Evolutionary conservation across 2,329 filamentous ascomycete species (phyloP).

Genomic region (Talaromyces piceae): DNA sequence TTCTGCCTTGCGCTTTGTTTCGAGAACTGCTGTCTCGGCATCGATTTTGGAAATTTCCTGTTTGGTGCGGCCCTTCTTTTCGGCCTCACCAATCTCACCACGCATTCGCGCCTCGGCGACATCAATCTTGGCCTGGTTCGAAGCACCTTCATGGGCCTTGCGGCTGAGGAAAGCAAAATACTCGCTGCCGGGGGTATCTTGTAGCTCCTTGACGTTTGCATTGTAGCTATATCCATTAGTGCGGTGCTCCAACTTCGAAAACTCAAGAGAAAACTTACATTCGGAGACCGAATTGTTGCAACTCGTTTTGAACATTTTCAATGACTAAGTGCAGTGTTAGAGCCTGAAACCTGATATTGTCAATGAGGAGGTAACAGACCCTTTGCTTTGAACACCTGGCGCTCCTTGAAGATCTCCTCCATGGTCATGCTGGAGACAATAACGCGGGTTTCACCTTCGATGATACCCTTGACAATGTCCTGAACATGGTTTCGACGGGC

Average conservation of each 20-base stretch:
- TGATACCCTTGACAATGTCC: slow-evolving; percentile 82
- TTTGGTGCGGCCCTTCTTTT: slow-evolving; percentile 72
- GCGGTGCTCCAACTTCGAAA: not conserved
- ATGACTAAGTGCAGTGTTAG: slow-evolving; percentile 45
- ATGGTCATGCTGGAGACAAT: slow-evolving; percentile 86
- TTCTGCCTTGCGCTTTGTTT: slow-evolving; percentile 77
- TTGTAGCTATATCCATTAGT: slow-evolving; percentile 50
- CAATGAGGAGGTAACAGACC: slow-evolving; percentile 29
- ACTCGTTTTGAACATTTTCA: slow-evolving; percentile 68
- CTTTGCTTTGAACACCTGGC: slow-evolving; percentile 68
- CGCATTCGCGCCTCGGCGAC: slow-evolving; percentile 54
- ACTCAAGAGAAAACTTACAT: slow-evolving; percentile 41
- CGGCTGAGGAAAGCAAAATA: slow-evolving; percentile 77
- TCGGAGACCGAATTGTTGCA: slow-evolving; percentile 71
- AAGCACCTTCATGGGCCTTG: slow-evolving; percentile 78
- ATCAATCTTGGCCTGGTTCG: slow-evolving; percentile 65
- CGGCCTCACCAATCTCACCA: slow-evolving; percentile 58
- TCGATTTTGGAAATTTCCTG: slow-evolving; percentile 84
- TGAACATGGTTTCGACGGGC: slow-evolving; percentile 60
- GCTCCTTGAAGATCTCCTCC: slow-evolving; percentile 78
- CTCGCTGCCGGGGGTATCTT: slow-evolving; percentile 71
- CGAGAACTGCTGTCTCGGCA: slow-evolving; percentile 74
- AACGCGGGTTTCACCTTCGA: slow-evolving; percentile 78
- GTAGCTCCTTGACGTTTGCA: slow-evolving; percentile 77
- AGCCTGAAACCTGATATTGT: not conserved